Evolutionary conservation across 1,139 yeast genomes (phyloP).

Genomic region (Debaryomyces singareniensis): DNA sequence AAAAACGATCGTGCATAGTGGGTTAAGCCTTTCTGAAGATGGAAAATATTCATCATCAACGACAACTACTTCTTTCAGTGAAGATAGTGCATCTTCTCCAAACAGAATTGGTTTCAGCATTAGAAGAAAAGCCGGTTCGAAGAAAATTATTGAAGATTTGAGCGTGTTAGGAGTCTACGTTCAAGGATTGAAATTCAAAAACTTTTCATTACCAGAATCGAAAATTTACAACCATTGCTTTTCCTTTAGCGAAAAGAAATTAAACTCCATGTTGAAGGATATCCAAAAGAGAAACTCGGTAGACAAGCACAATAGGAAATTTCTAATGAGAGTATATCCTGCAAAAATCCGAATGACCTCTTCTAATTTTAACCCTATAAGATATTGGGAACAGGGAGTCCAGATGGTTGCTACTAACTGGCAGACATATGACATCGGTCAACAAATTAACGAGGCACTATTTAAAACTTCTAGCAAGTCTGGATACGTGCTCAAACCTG

Average conservation of each 20-base stretch:
- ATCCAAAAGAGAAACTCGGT: constrained; percentile 45
- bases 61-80: constrained; percentile 34
- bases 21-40: constrained; percentile 14
- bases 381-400: constrained; percentile 77
- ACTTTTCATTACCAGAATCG: constrained; percentile 82
- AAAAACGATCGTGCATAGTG: constrained; percentile 30
- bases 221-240: constrained; percentile 78
- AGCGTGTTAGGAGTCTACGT: constrained; percentile 60
- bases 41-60: constrained; percentile 18
- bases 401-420: constrained; percentile 97
- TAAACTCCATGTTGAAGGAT: constrained; percentile 61
- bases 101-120: constrained; percentile 15
- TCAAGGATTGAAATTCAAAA: constrained; percentile 71
- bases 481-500: constrained; percentile 81
- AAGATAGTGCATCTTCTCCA: constrained; percentile 22
- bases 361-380: constrained; percentile 71
- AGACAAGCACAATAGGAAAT: constrained; percentile 70
- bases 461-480: constrained; percentile 52
- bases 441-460: constrained; percentile 83
- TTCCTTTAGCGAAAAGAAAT: constrained; percentile 72
- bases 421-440: constrained; percentile 90
- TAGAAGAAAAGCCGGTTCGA: constrained; percentile 16
- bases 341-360: constrained; percentile 71
- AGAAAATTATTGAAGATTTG: constrained; percentile 38
- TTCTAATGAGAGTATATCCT: constrained; percentile 82